Base-by-base conservation (phyloP, 768 basidiomycete species). In the Lyophyllum shimeji region DNA sequence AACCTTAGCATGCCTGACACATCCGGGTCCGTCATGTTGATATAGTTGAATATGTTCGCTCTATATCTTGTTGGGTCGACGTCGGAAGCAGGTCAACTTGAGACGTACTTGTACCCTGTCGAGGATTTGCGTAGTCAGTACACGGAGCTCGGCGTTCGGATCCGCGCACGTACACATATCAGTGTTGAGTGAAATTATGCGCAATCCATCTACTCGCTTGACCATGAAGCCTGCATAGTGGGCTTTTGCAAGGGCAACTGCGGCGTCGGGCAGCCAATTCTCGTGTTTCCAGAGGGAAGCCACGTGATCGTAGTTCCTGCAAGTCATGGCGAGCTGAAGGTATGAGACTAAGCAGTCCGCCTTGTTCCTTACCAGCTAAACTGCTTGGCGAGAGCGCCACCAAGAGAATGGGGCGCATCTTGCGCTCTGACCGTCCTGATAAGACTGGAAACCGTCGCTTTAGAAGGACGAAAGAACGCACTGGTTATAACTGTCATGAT, bases 151-250 rank as follows among this genome's bases (percentile, higher is more conserved):
- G 13, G 17, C 9, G 11, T 40, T 40, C 20, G 25, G 50, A 49
- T 40, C 25, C 46, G 52, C 44, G 37, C 29, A 74, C 85, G 52
- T 68, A 87, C 89, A 92, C 52, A 90, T 63, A 65, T 91, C 85
- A 17, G 89, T 90, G 66, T 92, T 90, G 54, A 92, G 68, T 33
- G 87, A 84, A 53, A 92, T 88, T 29, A 91, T 69, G 34, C 88
- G 77, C 13, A 92, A 72, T 6, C 87, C 89, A 51, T 89, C 86
- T 17, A 64, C 59, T 20, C 88, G 80, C 59, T 77, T 77, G 24
- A 89, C 87, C 76, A 84, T 86, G 66, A 87, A 92, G 11, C 77
- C 90, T 7, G 84, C 77, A 62, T 90, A 91, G 67, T 91, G 89
- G 0, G 84, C 73, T 40, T 78, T 80, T 0, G 89, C 90, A 34